A percentile compares a stretch with the other conserved stretches of the same genome.
phyloP scores from a whole-genome alignment of 495 filamentous ascomycete species.

The Penicillium flavigenum region DNA sequence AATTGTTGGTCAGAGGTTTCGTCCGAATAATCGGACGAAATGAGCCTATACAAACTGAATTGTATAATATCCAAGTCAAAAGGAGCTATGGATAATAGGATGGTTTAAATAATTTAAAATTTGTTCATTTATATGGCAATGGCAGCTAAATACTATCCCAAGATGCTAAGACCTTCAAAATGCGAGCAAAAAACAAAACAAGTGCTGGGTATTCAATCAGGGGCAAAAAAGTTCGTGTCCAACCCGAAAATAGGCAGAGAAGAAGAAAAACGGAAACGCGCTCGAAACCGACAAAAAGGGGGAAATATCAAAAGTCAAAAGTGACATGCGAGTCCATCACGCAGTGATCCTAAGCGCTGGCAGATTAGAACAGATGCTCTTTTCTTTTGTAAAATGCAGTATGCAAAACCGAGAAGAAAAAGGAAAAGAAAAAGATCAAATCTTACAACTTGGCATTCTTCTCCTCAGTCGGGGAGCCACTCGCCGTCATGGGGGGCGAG shows the following conservation, averaged over 20 bases:
- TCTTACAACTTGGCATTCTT: conserved; percentile 48
- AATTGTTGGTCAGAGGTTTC: no score
- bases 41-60: background rate
- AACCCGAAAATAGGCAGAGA: conserved; percentile 21
- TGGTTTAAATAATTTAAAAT: background rate
- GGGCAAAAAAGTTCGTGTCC: conserved; percentile 19
- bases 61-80: background rate
- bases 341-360: conserved; percentile 22
- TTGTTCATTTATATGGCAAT: conserved; percentile 15
- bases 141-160: conserved; percentile 4
- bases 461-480: conserved; percentile 36
- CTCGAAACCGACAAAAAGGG: conserved; percentile 33
- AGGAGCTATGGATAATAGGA: background rate
- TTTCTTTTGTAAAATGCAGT: conserved; percentile 6
- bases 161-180: conserved; percentile 18
- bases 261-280: conserved; percentile 23
- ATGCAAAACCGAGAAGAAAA: conserved; percentile 6
- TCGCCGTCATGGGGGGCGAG: conserved; percentile 24
- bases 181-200: conserved; percentile 11
- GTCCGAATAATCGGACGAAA: no score
- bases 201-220: conserved; percentile 27
- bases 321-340: conserved; percentile 20
- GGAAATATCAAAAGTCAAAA: conserved; percentile 10
- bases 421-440: conserved; percentile 13
- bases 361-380: conserved; percentile 10